A percentile compares a stretch with the other conserved stretches of the same genome.
Conservation (phyloP, 169 alveolate species). For the Miamiensis avidus region DNA sequence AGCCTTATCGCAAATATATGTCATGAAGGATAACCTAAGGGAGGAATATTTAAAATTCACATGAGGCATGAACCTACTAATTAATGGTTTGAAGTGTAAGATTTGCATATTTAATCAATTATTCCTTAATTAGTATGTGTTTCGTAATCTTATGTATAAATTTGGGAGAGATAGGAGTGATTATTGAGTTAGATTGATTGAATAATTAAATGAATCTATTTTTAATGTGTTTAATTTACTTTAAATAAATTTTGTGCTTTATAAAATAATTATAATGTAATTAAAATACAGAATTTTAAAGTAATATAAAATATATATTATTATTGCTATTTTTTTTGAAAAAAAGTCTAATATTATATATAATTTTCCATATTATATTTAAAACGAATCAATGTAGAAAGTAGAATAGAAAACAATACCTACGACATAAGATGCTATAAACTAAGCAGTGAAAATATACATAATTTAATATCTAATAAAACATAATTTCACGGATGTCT, state of each 20-base stretch:
- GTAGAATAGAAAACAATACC: neutral
- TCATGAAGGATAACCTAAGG: slow-evolving; percentile 96
- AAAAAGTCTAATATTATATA: no score
- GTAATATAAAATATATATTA: no score
- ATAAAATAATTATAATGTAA: no score
- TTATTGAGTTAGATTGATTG: neutral
- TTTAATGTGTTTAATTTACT: neutral
- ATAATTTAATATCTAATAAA: neutral
- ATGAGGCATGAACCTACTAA: slow-evolving; percentile 54
- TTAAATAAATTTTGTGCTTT: no score
- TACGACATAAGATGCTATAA: neutral
- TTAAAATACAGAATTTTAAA: no score
- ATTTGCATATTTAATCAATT: slow-evolving; percentile 36
- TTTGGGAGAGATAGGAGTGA: slow-evolving; percentile 36
- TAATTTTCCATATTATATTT: no score
- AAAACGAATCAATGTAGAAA: no score
- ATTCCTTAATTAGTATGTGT: slow-evolving; percentile 43
- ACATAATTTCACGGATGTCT: neutral
- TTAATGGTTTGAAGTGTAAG: slow-evolving; percentile 41
- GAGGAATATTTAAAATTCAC: slow-evolving; percentile 93
- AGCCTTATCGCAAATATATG: slow-evolving; percentile 93
- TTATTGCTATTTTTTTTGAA: no score
- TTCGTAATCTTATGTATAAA: slow-evolving; percentile 43
- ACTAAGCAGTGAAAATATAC: neutral
- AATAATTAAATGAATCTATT: neutral